Evolutionary conservation across 1,284 basidiomycete species (phyloP).

Genomic region (Rhodotorula sp.): DNA sequence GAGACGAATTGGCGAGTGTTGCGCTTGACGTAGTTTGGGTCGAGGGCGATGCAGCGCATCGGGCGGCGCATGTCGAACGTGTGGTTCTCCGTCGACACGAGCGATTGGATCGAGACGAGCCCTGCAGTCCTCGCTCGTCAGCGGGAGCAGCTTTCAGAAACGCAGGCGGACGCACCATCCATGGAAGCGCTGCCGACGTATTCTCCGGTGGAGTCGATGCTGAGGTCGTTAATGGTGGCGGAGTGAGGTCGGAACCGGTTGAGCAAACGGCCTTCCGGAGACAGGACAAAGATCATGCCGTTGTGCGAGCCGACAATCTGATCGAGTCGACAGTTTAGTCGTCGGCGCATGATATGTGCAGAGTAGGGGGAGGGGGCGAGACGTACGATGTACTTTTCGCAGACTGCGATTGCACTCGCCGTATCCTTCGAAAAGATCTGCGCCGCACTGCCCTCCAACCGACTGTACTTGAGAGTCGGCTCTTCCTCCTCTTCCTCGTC

Average conservation of each 20-base stretch:
- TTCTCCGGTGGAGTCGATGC: constrained; percentile 78
- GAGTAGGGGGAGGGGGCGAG: constrained; percentile 1
- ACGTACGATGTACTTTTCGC: constrained; percentile 69
- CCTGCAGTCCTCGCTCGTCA: constrained; percentile 53
- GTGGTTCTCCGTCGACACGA: constrained; percentile 78
- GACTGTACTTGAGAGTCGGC: constrained; percentile 78
- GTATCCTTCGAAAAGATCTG: constrained; percentile 87
- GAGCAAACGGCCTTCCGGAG: constrained; percentile 61
- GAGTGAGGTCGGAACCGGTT: constrained; percentile 89
- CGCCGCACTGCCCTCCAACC: constrained; percentile 66
- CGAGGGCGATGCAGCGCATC: constrained; percentile 83
- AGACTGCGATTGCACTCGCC: constrained; percentile 75
- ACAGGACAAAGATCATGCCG: constrained; percentile 70
- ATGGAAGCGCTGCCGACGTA: constrained; percentile 91
- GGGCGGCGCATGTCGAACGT: constrained; percentile 90
- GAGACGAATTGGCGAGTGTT: constrained; percentile 82
- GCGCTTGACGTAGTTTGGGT: constrained; percentile 83
- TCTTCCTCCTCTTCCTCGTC: constrained; percentile 43
- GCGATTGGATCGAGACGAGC: constrained; percentile 82
- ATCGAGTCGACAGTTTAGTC: neutral
- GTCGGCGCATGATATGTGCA: neutral
- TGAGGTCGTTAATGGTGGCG: constrained; percentile 83
- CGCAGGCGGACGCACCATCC: constrained; percentile 65
- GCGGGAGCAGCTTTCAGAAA: neutral
- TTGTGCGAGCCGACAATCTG: constrained; percentile 79